Base-by-base conservation (phyloP, 805 yeast species). In the Lachancea waltii region DNA sequence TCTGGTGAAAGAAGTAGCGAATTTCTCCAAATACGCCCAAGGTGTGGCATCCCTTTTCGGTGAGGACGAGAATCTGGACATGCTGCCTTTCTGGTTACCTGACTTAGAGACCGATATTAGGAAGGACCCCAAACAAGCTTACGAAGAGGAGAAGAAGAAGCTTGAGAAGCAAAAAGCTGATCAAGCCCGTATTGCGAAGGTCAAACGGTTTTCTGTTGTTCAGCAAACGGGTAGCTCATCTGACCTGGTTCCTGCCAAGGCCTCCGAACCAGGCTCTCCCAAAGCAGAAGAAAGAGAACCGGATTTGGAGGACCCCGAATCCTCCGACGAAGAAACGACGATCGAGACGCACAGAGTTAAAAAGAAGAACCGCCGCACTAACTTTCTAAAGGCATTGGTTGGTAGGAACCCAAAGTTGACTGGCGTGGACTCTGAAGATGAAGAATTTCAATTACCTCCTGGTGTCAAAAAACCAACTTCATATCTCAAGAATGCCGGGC, bases 51-150 rank as follows among this genome's bases (percentile, higher is more conserved):
- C 86, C 2, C 70, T 90, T 45, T 90, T 80, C 56, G 75, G 86
- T 38, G 97, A 90, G 56, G 97, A 90, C 52, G 65, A 60, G 24
- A 81, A 82, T 49, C 72, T 90, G 55, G 95, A 86, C 57, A 79
- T 81, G 46, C 70, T 90, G 45, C 98, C 98, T 40, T 84, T 87
- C 60, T 90, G 98, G 98, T 71, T 86, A 48, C 85, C 94, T 42
- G 97, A 90, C 44, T 68, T 92, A 51, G 97, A 85, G 50, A 68
- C 65, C 39, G 90, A 83, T 58, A 80, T 81, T 42, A 73, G 85
- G 49, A 73, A 73, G 47, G 81, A 83, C 53, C 94, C 94, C n/a
- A 75, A 75, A 47, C 82, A 80, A 52, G 87, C 87, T 0, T 77
- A 76, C 51, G 80, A 78, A 49, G 85, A 80, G 51, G 78, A 81